These are phyloP conservation scores for Penicillium salamii DNA, from an alignment of 495 filamentous ascomycete genomes.

Conservation along the genomic window DNA sequence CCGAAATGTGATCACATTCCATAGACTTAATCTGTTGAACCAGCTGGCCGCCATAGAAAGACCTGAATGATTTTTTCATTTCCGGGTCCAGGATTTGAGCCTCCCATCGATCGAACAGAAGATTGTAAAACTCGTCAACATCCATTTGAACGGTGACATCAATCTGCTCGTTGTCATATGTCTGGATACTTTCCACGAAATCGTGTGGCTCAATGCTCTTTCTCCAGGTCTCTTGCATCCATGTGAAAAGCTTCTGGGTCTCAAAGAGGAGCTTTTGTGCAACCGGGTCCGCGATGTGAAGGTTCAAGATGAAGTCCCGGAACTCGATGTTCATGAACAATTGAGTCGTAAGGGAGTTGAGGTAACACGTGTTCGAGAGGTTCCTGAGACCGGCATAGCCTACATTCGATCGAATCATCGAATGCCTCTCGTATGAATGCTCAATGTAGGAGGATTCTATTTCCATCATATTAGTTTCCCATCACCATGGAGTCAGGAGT, in stretches of 20 bases:
- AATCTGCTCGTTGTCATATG: conserved; percentile 80
- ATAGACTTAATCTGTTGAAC: conserved; percentile 94
- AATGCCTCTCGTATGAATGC: conserved; percentile 60
- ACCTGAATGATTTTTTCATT: conserved; percentile 72
- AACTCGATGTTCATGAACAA: conserved; percentile 96
- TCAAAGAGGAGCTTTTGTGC: conserved; percentile 68
- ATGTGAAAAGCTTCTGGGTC: conserved; percentile 77
- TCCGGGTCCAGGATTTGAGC: conserved; percentile 66
- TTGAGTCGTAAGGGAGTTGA: conserved; percentile 93
- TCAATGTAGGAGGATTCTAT: conserved; percentile 53
- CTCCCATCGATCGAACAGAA: conserved; percentile 90
- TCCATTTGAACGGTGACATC: conserved; percentile 94
- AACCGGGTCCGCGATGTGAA: conserved; percentile 51
- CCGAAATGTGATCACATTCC: conserved; percentile 91
- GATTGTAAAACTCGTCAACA: conserved; percentile 95
- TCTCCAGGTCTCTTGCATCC: conserved; percentile 77
- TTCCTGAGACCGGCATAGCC: conserved; percentile 85
- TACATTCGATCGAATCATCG: conserved; percentile 67
- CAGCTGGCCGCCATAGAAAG: conserved; percentile 86
- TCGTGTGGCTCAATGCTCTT: conserved; percentile 70
- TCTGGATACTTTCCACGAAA: conserved; percentile 72
- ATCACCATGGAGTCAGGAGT: background rate
- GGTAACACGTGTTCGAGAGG: conserved; percentile 93
- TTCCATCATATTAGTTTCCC: background rate
- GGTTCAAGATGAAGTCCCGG: conserved; percentile 75